These are phyloP conservation scores for Selenicereus undatus DNA, from an alignment of 148 eudicot species.

Conservation along the genomic window DNA sequence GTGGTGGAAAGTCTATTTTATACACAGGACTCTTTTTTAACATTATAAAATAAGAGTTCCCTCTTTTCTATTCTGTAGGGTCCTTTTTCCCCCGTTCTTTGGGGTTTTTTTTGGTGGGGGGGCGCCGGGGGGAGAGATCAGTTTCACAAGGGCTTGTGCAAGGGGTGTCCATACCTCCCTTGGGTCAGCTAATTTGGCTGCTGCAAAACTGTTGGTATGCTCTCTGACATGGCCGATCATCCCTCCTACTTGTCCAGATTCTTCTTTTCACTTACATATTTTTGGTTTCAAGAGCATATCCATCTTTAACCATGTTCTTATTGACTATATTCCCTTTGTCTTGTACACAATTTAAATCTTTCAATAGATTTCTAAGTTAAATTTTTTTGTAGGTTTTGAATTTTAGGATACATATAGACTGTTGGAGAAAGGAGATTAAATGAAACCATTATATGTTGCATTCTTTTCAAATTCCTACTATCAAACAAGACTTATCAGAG, in stretches of 20 bases:
- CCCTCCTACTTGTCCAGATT: slow-evolving; percentile 28
- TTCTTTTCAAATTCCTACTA: too few relatives aligned
- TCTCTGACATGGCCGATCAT: slow-evolving; percentile 27
- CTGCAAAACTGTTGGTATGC: slow-evolving; percentile 18
- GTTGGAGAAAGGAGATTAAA: too few relatives aligned
- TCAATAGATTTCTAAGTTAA: background rate
- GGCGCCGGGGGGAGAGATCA: too few relatives aligned
- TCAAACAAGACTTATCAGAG: too few relatives aligned
- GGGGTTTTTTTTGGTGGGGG: too few relatives aligned
- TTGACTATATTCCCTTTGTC: background rate
- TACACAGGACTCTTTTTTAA: too few relatives aligned
- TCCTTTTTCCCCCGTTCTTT: too few relatives aligned
- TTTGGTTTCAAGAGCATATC: background rate
- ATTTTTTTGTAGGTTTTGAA: too few relatives aligned
- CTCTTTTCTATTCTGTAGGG: too few relatives aligned
- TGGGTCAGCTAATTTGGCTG: slow-evolving; percentile 41
- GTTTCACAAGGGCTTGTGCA: background rate
- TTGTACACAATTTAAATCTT: background rate
- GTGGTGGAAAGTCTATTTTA: background rate
- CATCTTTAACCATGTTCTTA: slow-evolving; percentile 13
- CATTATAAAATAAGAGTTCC: too few relatives aligned
- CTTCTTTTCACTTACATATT: background rate
- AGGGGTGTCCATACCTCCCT: slow-evolving; percentile 10
- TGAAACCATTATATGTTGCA: too few relatives aligned
- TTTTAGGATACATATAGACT: too few relatives aligned